phyloP scores from a whole-genome alignment of 2,329 filamentous ascomycete species.

The Ophiostoma sp. region DNA sequence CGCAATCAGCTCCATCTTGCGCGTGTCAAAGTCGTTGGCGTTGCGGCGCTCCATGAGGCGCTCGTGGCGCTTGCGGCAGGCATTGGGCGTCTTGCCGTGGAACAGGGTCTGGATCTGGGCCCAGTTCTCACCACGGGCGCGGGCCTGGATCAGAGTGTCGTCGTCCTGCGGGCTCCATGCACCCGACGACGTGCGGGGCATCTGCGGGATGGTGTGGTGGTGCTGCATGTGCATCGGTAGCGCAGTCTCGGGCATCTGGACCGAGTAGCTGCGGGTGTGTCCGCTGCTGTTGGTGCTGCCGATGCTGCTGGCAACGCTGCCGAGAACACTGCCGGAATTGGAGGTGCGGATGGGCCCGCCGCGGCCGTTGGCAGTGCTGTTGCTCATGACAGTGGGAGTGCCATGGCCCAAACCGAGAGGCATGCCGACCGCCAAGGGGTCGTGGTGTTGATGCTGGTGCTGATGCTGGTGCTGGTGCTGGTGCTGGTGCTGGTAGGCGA shows the following conservation, averaged over 20 bases:
- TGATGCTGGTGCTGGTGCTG: slow-evolving; percentile 9
- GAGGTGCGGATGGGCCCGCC: neutral
- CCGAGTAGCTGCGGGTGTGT: slow-evolving; percentile 5
- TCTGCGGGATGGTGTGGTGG: slow-evolving; percentile 35
- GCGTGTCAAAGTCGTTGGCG: slow-evolving; percentile 71
- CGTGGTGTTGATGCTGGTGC: slow-evolving; percentile 21
- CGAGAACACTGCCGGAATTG: neutral
- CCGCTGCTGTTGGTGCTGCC: neutral
- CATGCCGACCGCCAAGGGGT: slow-evolving; percentile 35
- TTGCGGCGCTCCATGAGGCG: slow-evolving; percentile 71
- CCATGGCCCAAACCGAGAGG: slow-evolving; percentile 31
- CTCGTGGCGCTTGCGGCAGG: slow-evolving; percentile 85
- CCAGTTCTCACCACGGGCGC: slow-evolving; percentile 76
- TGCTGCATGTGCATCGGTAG: neutral
- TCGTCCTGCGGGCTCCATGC: slow-evolving; percentile 74
- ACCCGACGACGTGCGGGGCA: slow-evolving; percentile 52
- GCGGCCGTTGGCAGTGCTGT: neutral
- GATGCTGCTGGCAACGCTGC: neutral
- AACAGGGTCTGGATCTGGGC: slow-evolving; percentile 72
- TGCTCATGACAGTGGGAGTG: neutral
- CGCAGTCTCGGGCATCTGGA: slow-evolving; percentile 12
- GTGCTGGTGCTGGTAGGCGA: slow-evolving; percentile 26
- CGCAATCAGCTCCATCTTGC: slow-evolving; percentile 68
- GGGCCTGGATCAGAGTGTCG: slow-evolving; percentile 63
- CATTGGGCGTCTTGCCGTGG: slow-evolving; percentile 71